Evolutionary conservation across 148 eudicot species (phyloP).

Genomic region (Chenopodium album): DNA sequence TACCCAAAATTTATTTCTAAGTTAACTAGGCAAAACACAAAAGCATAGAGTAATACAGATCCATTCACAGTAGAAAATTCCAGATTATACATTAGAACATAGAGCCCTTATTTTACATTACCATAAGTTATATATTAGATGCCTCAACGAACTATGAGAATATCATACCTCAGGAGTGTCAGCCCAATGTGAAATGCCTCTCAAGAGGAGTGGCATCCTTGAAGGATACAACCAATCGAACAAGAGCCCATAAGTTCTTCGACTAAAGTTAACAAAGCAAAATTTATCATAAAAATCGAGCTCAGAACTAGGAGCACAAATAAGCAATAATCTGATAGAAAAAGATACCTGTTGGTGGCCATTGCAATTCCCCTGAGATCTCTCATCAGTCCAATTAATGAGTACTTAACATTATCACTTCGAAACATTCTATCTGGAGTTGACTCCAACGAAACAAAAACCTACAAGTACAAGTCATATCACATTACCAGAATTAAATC

Average conservation of each 20-base stretch:
- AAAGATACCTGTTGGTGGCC: conserved; percentile 84
- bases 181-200: conserved; percentile 95
- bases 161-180: conserved; percentile 91
- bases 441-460: conserved; percentile 69
- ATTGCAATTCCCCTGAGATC: conserved; percentile 92
- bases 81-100: not conserved
- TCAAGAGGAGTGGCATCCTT: conserved; percentile 79
- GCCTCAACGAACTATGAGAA: not conserved
- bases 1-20: not conserved
- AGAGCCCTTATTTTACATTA: not conserved
- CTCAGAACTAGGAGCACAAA: not conserved
- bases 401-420: conserved; percentile 71
- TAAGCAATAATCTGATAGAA: not conserved
- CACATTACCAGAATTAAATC: conserved; percentile 7
- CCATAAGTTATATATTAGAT: not conserved
- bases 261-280: conserved; percentile 45
- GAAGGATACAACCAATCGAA: conserved; percentile 98
- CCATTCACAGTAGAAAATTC: not conserved
- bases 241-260: conserved; percentile 85
- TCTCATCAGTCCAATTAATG: conserved; percentile 85
- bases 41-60: not conserved
- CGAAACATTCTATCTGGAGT: conserved; percentile 81
- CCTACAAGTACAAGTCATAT: conserved; percentile 40
- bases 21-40: not conserved
- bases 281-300: conserved; percentile 1